Evolutionary conservation across 2,329 filamentous ascomycete species (phyloP).

Genomic region (Ascochyta fabae): DNA sequence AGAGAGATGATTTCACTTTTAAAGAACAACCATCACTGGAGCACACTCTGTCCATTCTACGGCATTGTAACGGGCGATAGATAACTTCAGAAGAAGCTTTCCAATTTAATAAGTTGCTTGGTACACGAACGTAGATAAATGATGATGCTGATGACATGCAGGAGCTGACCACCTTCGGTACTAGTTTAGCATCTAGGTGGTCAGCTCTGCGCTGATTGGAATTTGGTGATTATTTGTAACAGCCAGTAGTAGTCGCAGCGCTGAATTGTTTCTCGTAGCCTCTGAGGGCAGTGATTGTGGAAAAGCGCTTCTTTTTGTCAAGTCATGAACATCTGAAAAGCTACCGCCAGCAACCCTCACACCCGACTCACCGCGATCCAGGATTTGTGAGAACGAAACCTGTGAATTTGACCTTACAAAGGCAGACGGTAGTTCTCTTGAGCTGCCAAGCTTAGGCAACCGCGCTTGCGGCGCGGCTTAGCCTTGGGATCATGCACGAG

Average conservation of each 20-base stretch:
- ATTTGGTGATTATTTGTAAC: conserved; percentile 7
- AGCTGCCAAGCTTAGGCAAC: background rate
- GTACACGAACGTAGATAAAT: background rate
- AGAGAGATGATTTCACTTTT: background rate
- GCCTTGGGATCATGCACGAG: conserved; percentile 11
- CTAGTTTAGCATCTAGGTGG: background rate
- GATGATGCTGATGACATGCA: conserved; percentile 11
- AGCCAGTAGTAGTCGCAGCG: conserved; percentile 1
- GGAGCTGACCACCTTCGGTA: conserved; percentile 13
- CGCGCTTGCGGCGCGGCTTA: conserved; percentile 3
- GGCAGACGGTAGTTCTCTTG: background rate
- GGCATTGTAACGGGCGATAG: background rate
- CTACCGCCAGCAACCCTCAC: background rate
- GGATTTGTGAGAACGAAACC: too few relatives aligned
- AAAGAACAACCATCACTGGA: background rate
- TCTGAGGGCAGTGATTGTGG: background rate
- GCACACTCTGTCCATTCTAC: too few relatives aligned
- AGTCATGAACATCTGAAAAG: background rate
- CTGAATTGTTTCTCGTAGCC: background rate
- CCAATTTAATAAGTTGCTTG: background rate
- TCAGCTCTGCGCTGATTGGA: background rate
- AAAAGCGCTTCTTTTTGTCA: background rate
- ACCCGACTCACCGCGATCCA: background rate
- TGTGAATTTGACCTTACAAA: background rate
- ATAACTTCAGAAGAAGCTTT: background rate